These are phyloP conservation scores for Gymnopus androsaceus DNA, from an alignment of 1,284 basidiomycete genomes.

Conservation along the genomic window DNA sequence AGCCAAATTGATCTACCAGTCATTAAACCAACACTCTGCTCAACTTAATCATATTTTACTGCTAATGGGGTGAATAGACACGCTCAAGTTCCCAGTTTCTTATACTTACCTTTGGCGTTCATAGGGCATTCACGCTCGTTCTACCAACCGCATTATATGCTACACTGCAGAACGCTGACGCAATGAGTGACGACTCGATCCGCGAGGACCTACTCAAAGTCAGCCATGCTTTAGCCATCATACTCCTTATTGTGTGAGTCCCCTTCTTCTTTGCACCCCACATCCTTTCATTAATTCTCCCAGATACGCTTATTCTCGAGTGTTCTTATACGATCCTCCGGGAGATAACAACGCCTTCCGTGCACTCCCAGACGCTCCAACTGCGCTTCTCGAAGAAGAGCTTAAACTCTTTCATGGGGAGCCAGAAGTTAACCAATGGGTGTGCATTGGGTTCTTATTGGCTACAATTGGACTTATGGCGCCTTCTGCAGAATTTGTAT, in stretches of 20 bases:
- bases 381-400: constrained; percentile 32
- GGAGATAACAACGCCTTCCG: constrained; percentile 42
- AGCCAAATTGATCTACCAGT: constrained; percentile 48
- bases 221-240: constrained; percentile 45
- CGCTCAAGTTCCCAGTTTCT: neutral
- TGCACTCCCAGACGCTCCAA: constrained; percentile 34
- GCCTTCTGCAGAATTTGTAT: constrained; percentile 47
- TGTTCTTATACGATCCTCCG: constrained; percentile 50
- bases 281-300: neutral
- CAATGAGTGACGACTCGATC: constrained; percentile 40
- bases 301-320: constrained; percentile 45
- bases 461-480: constrained; percentile 43
- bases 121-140: constrained; percentile 44
- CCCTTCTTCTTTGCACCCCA: neutral
- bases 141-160: constrained; percentile 49
- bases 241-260: constrained; percentile 40
- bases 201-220: constrained; percentile 51
- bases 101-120: neutral
- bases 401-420: constrained; percentile 31
- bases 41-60: constrained; percentile 49
- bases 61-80: constrained; percentile 40
- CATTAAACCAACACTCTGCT: constrained; percentile 42
- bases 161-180: constrained; percentile 34
- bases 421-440: constrained; percentile 46
- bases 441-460: constrained; percentile 38